A percentile compares a stretch with the other conserved stretches of the same genome.
Evolutionary conservation across 495 filamentous ascomycete genomes (phyloP).

Genomic region (Bacidia rubella): DNA sequence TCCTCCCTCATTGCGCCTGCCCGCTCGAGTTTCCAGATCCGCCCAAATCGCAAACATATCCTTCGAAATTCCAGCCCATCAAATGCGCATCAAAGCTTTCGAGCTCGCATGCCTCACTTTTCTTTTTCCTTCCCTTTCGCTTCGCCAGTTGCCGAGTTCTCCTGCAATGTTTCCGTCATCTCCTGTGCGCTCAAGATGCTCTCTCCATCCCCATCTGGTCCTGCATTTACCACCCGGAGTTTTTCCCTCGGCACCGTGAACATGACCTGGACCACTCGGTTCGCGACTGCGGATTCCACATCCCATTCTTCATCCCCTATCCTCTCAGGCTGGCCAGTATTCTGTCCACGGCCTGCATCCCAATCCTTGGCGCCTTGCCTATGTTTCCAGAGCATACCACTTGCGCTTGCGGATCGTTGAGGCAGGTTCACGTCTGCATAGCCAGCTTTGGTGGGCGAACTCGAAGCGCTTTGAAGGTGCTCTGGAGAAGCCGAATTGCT

Average conservation of each 20-base stretch:
- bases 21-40: not conserved
- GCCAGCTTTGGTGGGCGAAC: constrained; percentile 14
- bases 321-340: constrained; percentile 15
- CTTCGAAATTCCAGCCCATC: not conserved
- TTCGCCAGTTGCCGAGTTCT: constrained; percentile 5
- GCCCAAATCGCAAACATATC: not conserved
- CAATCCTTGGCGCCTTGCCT: constrained; percentile 47
- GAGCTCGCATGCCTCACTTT: not conserved
- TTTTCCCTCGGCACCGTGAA: constrained; percentile 82
- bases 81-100: not conserved
- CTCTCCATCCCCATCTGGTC: constrained; percentile 30
- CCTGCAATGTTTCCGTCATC: not conserved
- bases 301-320: constrained; percentile 62
- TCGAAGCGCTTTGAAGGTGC: constrained; percentile 11
- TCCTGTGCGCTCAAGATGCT: constrained; percentile 25
- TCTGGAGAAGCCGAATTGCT: constrained; percentile 23
- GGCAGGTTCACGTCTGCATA: constrained; percentile 20
- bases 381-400: constrained; percentile 43
- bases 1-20: not conserved
- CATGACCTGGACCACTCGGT: constrained; percentile 76
- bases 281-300: constrained; percentile 68
- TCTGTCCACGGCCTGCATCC: constrained; percentile 26
- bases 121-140: constrained; percentile 17
- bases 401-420: constrained; percentile 41
- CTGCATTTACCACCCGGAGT: constrained; percentile 73